Evolutionary conservation across 2,329 filamentous ascomycete species (phyloP), one percentile per base, ranked within the genome.

Genomic region (Chrysoporthe puriensis): DNA sequence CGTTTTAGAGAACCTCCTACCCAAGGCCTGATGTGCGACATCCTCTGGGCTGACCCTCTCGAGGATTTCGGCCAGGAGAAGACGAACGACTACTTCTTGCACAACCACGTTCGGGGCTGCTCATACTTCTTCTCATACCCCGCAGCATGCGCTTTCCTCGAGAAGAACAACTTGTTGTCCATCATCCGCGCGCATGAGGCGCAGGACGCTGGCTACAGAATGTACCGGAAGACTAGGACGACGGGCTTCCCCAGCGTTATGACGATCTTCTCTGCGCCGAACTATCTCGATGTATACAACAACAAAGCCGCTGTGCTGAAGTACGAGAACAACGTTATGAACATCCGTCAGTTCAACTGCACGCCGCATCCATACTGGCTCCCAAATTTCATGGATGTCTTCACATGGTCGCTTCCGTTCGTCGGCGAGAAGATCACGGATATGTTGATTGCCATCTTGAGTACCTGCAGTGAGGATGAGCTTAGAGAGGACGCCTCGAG

Each of bases 261-360:
- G 96, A 99, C 96, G 73, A 99, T 99, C 76, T 99, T 99, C 86
- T 98, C 95, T 57, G 96, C 96, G 1, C 96, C 96, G 48, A 99
- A 99, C 81, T 99, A 99, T 78, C 89, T 99, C 71, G 96, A 99
- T 76, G 94, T 99, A 48, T 99, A 99, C 83, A 99, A 99, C 88
- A 99, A 99, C 86, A 99, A 99, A 85, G 96, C 96, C 1, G 96
- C 96, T 0, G 96, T 99, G 52, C 85, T 99, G 75, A 99, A 99
- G 83, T 99, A 99, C 79, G 96, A 99, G 83, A 99, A 99, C 82
- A 99, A 99, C 77, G 96, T 99, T 70, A 99, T 99, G 96, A 99
- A 99, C 84, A 99, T 99, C 77, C 89, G 96, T 69, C 96, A 99
- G 80, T 99, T 99, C 84, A 99, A 99, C 85, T 99, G 95, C 87